Percentiles rank a stretch among this genome's conserved stretches.
These are phyloP conservation scores for Talaromyces stipitatus DNA, from an alignment of 495 filamentous ascomycete genomes.

Conservation along the genomic window DNA sequence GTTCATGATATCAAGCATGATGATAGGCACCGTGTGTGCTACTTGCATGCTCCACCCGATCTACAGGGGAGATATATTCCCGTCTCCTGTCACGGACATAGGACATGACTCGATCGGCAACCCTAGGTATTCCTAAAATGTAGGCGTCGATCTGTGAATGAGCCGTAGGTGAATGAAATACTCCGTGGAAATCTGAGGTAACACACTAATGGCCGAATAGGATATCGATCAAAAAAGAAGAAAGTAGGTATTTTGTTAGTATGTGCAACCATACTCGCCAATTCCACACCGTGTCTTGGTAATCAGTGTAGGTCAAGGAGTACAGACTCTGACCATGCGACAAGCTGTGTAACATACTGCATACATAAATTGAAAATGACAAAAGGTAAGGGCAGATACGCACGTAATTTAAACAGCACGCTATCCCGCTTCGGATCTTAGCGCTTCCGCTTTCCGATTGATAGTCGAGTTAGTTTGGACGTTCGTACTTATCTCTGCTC, in stretches of 20 bases:
- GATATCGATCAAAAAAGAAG: neutral
- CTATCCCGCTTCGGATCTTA: neutral
- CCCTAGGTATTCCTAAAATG: neutral
- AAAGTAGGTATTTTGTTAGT: too few species aligned
- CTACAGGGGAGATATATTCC: neutral
- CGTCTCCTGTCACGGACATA: neutral
- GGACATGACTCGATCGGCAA: neutral
- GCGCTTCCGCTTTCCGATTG: neutral
- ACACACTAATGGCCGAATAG: neutral
- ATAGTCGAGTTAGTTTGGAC: conserved; percentile 1
- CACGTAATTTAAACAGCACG: neutral
- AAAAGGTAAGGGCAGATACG: neutral
- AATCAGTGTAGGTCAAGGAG: neutral
- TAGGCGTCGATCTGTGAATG: too few species aligned
- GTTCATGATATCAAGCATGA: neutral
- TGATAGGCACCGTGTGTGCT: too few species aligned
- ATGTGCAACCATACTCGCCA: too few species aligned
- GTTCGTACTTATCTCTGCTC: neutral
- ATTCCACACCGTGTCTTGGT: too few species aligned
- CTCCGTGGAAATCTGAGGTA: neutral
- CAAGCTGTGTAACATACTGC: too few species aligned
- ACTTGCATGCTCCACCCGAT: neutral
- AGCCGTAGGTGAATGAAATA: too few species aligned
- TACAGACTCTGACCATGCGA: too few species aligned
- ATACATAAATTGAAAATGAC: too few species aligned